phyloP scores from a whole-genome alignment of 2,329 filamentous ascomycete species.

The Sarocladium oryzae region DNA sequence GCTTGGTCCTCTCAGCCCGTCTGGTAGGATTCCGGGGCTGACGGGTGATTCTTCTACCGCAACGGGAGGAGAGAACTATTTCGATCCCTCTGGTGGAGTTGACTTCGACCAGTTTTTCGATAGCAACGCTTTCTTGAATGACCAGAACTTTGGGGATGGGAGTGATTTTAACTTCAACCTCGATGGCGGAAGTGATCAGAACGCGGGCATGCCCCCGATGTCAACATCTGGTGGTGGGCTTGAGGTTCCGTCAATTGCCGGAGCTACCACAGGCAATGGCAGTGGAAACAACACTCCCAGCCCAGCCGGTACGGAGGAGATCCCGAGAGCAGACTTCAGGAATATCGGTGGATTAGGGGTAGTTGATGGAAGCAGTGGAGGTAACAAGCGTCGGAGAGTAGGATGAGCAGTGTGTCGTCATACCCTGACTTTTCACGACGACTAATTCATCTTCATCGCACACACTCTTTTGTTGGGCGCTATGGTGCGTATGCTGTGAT shows the following conservation, averaged over 20 bases:
- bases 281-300: conserved; percentile 33
- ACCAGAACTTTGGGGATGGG: conserved; percentile 32
- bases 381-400: conserved; percentile 28
- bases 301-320: conserved; percentile 44
- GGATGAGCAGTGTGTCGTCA: neutral
- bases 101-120: conserved; percentile 49
- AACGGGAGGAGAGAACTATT: conserved; percentile 16
- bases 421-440: neutral
- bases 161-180: conserved; percentile 47
- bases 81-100: conserved; percentile 28
- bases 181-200: conserved; percentile 21
- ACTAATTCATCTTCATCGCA: neutral
- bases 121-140: conserved; percentile 32
- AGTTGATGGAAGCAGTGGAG: conserved; percentile 15
- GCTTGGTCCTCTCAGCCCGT: conserved; percentile 74
- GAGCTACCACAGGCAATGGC: neutral
- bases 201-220: conserved; percentile 8
- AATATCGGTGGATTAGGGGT: conserved; percentile 15
- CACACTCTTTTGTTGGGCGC: neutral
- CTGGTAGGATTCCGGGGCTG: conserved; percentile 69
- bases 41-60: neutral
- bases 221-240: conserved; percentile 10
- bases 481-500: neutral
- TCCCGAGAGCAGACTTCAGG: conserved; percentile 34
- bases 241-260: neutral